These are phyloP conservation scores for Rossbeevera mucosa DNA, from an alignment of 768 basidiomycete genomes.

Conservation along the genomic window DNA sequence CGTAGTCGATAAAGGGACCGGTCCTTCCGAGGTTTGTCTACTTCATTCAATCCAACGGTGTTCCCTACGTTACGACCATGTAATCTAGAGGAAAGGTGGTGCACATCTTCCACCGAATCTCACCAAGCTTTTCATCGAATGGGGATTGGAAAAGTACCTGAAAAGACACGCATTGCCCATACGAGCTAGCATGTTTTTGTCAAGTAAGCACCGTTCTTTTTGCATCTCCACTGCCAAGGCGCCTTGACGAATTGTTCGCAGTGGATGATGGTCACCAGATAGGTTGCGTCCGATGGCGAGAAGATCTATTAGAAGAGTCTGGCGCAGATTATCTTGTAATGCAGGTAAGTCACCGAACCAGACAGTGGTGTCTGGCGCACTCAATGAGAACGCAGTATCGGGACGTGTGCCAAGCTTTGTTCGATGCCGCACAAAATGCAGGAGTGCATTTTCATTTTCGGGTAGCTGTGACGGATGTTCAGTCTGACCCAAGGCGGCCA, in stretches of 20 bases:
- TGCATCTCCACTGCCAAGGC: neutral
- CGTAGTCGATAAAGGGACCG: slow-evolving; percentile 49
- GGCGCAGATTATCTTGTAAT: slow-evolving; percentile 53
- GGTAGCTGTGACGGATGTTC: slow-evolving; percentile 33
- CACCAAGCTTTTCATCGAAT: slow-evolving; percentile 51
- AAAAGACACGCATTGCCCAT: slow-evolving; percentile 29
- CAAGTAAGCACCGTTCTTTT: slow-evolving; percentile 10
- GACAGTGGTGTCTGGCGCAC: neutral
- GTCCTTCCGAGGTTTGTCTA: slow-evolving; percentile 37
- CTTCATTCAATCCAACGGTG: no score
- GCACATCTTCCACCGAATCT: slow-evolving; percentile 56
- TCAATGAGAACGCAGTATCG: slow-evolving; percentile 39
- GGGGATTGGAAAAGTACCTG: slow-evolving; percentile 50
- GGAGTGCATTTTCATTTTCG: slow-evolving; percentile 52
- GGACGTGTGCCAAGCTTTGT: slow-evolving; percentile 48
- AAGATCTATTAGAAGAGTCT: slow-evolving; percentile 46
- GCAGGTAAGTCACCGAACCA: slow-evolving; percentile 33
- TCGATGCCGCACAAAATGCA: slow-evolving; percentile 41
- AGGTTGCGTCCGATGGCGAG: slow-evolving; percentile 45
- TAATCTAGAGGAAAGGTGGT: slow-evolving; percentile 34
- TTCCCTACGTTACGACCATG: no score
- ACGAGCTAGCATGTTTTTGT: slow-evolving; percentile 24
- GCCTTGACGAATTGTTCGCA: slow-evolving; percentile 18
- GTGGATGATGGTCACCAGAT: slow-evolving; percentile 43
- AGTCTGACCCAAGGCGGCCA: slow-evolving; percentile 25